Base-by-base conservation (phyloP, 2,329 filamentous ascomycete genomes). In the Waltergamsia citrina region DNA sequence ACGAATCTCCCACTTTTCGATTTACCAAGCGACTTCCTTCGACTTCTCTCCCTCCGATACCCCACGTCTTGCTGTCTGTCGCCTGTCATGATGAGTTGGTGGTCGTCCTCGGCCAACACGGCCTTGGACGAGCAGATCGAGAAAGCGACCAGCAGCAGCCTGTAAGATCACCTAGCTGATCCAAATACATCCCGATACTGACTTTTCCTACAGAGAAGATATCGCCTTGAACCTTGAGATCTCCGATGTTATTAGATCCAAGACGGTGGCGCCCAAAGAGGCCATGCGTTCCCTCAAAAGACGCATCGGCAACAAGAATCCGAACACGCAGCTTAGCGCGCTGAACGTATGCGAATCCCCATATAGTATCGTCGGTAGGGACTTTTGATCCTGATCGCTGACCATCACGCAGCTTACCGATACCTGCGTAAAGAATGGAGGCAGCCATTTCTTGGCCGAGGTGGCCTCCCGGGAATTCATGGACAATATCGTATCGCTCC, bases 391-490 rank as follows among this genome's bases (percentile, higher is more conserved):
- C 17, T 28, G 12, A n/a, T 28, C 21, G 33, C 34, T 33, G 15
- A 36, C 24, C 14, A 31, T 12, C 30, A 25, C 41, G 60, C 75
- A 77, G 86, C 81, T 98, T 50, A 94, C 88, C 44, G 92, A 98
- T 63, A 96, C 92, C 1, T 98, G 92, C 55, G 87, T 96, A 41
- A 98, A 98, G 66, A 98, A 98, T 67, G 92, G 92, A 39, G 92
- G 92, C 46, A 75, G 82, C 25, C 92, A 98, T 60, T 98, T 98
- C 59, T 78, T 98, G 32, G 73, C 80, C 44, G 92, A 98, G 63
- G 92, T 98, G 47, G 90, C 92, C 26, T 95, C 90, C 14, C 78
- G 88, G 43, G 92, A 98, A 63, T 98, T 96, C 52, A 93, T 98
- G 83, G 92, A 98, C 62, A 95, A 95, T 54, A 64, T 98, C 34